A percentile compares a stretch with the other conserved stretches of the same genome.
These are phyloP conservation scores for Coniochaeta ligniaria DNA, from an alignment of 2,329 filamentous ascomycete genomes.

Conservation along the genomic window DNA sequence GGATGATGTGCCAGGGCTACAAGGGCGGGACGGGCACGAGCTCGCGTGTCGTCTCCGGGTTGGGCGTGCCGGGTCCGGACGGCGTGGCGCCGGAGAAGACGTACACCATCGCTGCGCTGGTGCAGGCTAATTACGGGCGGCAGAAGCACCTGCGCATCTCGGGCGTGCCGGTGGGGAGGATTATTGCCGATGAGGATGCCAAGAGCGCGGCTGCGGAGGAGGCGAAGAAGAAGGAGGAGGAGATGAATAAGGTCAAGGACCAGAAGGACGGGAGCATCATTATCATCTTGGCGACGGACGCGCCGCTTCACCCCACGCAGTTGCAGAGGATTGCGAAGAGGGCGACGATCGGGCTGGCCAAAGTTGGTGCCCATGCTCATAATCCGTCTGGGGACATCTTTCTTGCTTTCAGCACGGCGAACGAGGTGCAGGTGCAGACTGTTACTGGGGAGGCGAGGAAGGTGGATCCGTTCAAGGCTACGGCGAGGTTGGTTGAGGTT, in stretches of 20 bases:
- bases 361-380: constrained; percentile 53
- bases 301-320: constrained; percentile 27
- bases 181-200: constrained; percentile 39
- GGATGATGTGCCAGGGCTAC: constrained; percentile 59
- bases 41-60: constrained; percentile 46
- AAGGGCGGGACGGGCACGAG: constrained; percentile 61
- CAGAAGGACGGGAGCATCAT: constrained; percentile 57
- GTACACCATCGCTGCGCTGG: constrained; percentile 55
- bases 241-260: constrained; percentile 30
- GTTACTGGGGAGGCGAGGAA: constrained; percentile 19
- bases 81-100: constrained; percentile 21
- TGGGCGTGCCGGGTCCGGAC: constrained; percentile 21
- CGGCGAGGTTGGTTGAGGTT: constrained; percentile 30
- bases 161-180: constrained; percentile 53
- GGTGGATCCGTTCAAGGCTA: constrained; percentile 33
- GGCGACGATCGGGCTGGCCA: constrained; percentile 50
- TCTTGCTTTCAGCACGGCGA: constrained; percentile 58
- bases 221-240: constrained; percentile 15
- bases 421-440: constrained; percentile 37
- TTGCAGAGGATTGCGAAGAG: constrained; percentile 21
- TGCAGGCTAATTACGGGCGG: constrained; percentile 60
- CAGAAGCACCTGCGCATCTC: constrained; percentile 48
- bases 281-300: constrained; percentile 45
- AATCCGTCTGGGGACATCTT: constrained; percentile 62
- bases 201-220: constrained; percentile 13